These are phyloP conservation scores for Trametes meyenii DNA, from an alignment of 768 basidiomycete genomes.

Conservation along the genomic window DNA sequence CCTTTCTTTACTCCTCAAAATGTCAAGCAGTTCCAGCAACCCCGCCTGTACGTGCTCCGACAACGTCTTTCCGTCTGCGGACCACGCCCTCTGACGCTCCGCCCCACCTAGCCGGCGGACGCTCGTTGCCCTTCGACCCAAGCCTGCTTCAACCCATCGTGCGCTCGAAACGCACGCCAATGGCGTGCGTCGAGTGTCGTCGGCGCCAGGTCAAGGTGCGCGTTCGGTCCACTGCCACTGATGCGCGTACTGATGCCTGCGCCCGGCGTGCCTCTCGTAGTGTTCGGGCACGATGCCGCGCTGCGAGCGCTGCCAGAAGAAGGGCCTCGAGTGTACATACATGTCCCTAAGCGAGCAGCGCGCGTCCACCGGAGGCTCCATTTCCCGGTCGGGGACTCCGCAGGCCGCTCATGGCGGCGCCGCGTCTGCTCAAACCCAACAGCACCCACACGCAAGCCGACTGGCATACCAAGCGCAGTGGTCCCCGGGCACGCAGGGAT, in stretches of 20 bases:
- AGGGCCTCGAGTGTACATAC: conserved; percentile 43
- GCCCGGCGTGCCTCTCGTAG: conserved; percentile 9
- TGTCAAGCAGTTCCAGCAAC: conserved; percentile 4
- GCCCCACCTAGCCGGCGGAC: not conserved
- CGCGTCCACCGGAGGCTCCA: conserved; percentile 12
- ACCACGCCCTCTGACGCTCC: not conserved
- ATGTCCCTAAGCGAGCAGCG: conserved; percentile 43
- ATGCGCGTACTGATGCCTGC: not conserved
- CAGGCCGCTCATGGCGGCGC: not conserved
- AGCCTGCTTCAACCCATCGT: conserved; percentile 30
- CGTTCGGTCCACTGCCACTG: not conserved
- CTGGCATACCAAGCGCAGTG: not conserved
- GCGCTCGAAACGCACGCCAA: conserved; percentile 45
- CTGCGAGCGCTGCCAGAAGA: conserved; percentile 47
- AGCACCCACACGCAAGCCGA: not conserved
- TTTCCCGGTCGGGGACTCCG: conserved; percentile 15
- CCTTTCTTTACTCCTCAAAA: not conserved
- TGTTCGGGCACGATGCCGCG: conserved; percentile 31
- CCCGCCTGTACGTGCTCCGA: conserved; percentile 1
- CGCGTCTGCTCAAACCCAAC: not conserved
- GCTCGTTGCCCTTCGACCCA: conserved; percentile 14
- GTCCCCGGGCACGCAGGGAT: conserved; percentile 8
- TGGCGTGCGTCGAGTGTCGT: conserved; percentile 60
- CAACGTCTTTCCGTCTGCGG: not conserved
- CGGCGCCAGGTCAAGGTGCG: conserved; percentile 57